Evolutionary conservation across 768 basidiomycete species (phyloP).

Genomic region (Boletales sp.): DNA sequence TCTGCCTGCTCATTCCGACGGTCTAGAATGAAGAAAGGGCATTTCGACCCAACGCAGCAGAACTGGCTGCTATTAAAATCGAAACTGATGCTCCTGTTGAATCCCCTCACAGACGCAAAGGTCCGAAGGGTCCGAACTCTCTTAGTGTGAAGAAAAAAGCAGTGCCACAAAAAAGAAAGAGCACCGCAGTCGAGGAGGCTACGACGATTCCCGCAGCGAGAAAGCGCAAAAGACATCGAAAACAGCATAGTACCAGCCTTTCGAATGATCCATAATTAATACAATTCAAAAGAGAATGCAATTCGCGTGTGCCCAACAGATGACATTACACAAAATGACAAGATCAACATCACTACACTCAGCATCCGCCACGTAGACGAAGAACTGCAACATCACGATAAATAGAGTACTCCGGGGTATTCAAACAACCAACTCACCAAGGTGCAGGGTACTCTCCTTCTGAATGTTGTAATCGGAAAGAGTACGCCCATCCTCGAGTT

Average conservation of each 20-base stretch:
- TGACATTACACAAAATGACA: constrained; percentile 5
- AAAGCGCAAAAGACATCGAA: constrained; percentile 27
- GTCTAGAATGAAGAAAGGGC: constrained; percentile 63
- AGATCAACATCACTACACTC: constrained; percentile 3
- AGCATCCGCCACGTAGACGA: constrained; percentile 77
- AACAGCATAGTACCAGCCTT: not conserved
- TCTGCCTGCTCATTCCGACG: not conserved
- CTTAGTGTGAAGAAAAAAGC: constrained; percentile 90
- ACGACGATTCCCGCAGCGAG: not conserved
- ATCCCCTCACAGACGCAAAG: constrained; percentile 57
- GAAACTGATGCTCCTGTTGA: constrained; percentile 29
- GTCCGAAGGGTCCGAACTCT: constrained; percentile 87
- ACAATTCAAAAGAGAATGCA: not conserved
- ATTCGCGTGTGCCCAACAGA: not conserved
- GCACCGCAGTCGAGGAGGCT: not conserved
- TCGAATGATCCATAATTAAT: no score
- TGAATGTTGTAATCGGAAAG: constrained; percentile 77
- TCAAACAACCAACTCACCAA: constrained; percentile 30
- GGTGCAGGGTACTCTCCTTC: constrained; percentile 69
- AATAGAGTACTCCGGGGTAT: no score
- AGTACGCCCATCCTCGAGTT: constrained; percentile 74
- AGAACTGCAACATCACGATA: constrained; percentile 41
- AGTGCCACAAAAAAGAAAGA: constrained; percentile 23
- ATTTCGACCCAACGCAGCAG: constrained; percentile 48
- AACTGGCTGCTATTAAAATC: constrained; percentile 38